Percentiles rank a stretch among this genome's conserved stretches.
phyloP scores from a whole-genome alignment of 805 yeast genomes.

The Hanseniaspora lindneri region DNA sequence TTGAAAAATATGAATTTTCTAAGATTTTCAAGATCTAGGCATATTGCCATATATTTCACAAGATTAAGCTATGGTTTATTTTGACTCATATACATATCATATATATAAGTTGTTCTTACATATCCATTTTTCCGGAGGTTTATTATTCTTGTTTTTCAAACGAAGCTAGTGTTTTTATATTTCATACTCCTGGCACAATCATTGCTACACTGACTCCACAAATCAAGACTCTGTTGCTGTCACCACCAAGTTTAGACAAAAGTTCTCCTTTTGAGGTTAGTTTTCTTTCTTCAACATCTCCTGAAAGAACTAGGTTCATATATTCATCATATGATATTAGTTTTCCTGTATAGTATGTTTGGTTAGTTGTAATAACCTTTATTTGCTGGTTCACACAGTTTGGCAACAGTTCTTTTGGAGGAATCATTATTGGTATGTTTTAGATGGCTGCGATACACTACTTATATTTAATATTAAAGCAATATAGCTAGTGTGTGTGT shows the following conservation, averaged over 20 bases:
- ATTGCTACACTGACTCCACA: conserved; percentile 65
- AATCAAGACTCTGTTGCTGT: conserved; percentile 49
- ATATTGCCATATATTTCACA: no score
- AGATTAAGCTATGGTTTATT: no score
- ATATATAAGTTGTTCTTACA: background rate
- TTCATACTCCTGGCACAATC: conserved; percentile 47
- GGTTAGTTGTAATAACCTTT: conserved; percentile 52
- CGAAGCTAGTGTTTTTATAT: conserved; percentile 18
- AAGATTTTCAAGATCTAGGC: conserved; percentile 4
- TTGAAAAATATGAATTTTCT: conserved; percentile 8
- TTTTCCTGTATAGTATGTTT: conserved; percentile 76
- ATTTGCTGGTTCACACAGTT: conserved; percentile 71
- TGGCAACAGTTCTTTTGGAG: conserved; percentile 81
- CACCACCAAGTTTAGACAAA: conserved; percentile 18
- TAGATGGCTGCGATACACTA: no score
- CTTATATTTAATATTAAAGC: no score
- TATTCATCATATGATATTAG: conserved; percentile 90
- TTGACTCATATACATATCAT: background rate
- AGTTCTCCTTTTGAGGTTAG: background rate
- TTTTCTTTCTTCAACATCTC: conserved; percentile 34
- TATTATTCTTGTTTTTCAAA: background rate
- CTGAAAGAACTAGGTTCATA: conserved; percentile 78
- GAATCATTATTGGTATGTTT: conserved; percentile 20
- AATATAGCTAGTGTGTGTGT: no score
- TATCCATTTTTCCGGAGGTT: background rate